These are phyloP conservation scores for Penicillium brevicompactum DNA, from an alignment of 2,329 filamentous ascomycete genomes.

Conservation along the genomic window DNA sequence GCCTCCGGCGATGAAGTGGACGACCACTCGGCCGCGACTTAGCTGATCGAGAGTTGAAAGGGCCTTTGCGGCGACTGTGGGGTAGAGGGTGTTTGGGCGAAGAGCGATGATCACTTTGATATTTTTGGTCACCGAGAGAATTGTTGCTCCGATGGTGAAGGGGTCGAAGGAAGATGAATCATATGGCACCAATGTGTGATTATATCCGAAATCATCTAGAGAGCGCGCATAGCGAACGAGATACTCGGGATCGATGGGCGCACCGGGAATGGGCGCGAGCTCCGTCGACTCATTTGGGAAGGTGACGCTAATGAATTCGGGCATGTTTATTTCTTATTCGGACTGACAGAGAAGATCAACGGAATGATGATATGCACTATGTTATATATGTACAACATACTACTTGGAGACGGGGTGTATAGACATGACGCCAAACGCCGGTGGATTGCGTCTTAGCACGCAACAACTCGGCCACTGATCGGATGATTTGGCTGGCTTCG, in stretches of 20 bases:
- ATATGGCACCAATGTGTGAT: slow-evolving; percentile 65
- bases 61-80: slow-evolving; percentile 64
- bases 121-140: slow-evolving; percentile 59
- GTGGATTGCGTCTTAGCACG: slow-evolving; percentile 10
- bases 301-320: slow-evolving; percentile 62
- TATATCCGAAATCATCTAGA: slow-evolving; percentile 57
- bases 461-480: not conserved
- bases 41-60: slow-evolving; percentile 65
- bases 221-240: slow-evolving; percentile 21
- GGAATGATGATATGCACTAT: not conserved
- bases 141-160: slow-evolving; percentile 62
- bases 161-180: slow-evolving; percentile 58
- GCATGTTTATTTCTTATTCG: slow-evolving; percentile 20
- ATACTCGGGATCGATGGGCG: slow-evolving; percentile 50
- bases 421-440: slow-evolving; percentile 2
- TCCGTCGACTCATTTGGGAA: slow-evolving; percentile 62
- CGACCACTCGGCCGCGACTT: slow-evolving; percentile 59
- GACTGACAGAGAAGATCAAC: not conserved
- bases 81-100: slow-evolving; percentile 63
- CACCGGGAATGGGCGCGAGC: slow-evolving; percentile 54
- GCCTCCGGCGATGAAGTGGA: slow-evolving; percentile 66
- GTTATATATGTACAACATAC: not conserved
- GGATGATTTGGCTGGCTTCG: not conserved
- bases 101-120: slow-evolving; percentile 64
- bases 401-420: not conserved